Percentiles rank a stretch among this genome's conserved stretches.
phyloP scores from a whole-genome alignment of 306 rosid species.

The Pyrus pyrifolia region DNA sequence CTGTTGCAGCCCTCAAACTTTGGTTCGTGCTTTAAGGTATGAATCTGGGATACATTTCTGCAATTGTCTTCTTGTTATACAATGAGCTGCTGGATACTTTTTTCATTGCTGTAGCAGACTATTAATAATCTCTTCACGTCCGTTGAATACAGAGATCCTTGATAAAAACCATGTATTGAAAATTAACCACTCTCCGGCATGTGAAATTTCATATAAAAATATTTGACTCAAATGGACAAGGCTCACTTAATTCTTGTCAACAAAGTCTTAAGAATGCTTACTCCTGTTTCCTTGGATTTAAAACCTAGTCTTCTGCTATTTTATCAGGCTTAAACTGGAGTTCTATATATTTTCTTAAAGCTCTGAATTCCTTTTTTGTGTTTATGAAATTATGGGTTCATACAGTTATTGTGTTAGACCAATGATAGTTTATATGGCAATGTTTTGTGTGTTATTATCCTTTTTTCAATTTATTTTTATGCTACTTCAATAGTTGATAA shows the following conservation, averaged over 20 bases:
- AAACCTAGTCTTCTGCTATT: background rate
- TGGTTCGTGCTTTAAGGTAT: slow-evolving; percentile 93
- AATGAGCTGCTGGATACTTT: background rate
- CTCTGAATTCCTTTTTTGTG: background rate
- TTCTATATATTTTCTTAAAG: background rate
- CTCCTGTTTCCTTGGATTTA: background rate
- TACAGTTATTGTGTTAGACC: too few species aligned
- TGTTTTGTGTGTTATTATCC: background rate
- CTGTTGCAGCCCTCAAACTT: slow-evolving; percentile 82
- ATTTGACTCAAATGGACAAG: background rate
- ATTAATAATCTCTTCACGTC: background rate
- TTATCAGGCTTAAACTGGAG: background rate
- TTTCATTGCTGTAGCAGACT: background rate
- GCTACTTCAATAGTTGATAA: slow-evolving; percentile 1
- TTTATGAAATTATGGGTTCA: background rate
- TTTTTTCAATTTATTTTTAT: slow-evolving; percentile 14
- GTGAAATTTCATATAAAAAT: background rate
- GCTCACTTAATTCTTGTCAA: background rate
- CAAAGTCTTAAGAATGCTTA: background rate
- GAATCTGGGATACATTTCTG: slow-evolving; percentile 15
- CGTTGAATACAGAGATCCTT: background rate
- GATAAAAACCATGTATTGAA: background rate
- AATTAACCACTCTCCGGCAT: background rate
- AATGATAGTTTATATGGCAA: background rate
- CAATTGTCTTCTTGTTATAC: slow-evolving; percentile 4